Evolutionary conservation across 1,284 basidiomycete genomes (phyloP).

Genomic region (Boletellus deceptivus): DNA sequence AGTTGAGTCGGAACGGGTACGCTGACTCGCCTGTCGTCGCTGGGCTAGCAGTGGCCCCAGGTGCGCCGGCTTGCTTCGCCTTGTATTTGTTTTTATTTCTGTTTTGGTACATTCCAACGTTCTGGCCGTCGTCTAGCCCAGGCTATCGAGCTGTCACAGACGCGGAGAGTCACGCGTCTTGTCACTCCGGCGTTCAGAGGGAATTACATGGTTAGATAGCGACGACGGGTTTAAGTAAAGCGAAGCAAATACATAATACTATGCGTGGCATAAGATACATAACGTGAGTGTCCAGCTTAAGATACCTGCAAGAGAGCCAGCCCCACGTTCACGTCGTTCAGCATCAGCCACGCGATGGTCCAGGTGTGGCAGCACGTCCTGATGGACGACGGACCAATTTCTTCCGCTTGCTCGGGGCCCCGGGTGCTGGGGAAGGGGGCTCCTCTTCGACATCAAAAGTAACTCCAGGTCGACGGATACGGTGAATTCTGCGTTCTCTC

Average conservation of each 20-base stretch:
- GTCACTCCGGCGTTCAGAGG: slow-evolving; percentile 17
- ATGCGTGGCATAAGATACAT: slow-evolving; percentile 33
- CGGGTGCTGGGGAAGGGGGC: slow-evolving; percentile 35
- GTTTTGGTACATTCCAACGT: slow-evolving; percentile 19
- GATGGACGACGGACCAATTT: slow-evolving; percentile 31
- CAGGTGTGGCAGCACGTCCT: slow-evolving; percentile 29
- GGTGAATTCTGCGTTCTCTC: slow-evolving; percentile 39
- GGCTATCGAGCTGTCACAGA: slow-evolving; percentile 17
- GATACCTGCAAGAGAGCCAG: slow-evolving; percentile 20
- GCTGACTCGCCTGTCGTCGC: slow-evolving; percentile 8
- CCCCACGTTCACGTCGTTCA: not conserved
- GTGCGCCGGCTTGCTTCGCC: not conserved
- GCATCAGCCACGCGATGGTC: slow-evolving; percentile 20
- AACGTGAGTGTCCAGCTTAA: slow-evolving; percentile 21
- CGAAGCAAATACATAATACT: slow-evolving; percentile 27
- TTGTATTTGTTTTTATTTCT: slow-evolving; percentile 10
- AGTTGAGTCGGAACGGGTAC: slow-evolving; percentile 77
- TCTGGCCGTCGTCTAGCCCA: not conserved
- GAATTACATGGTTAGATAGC: slow-evolving; percentile 12
- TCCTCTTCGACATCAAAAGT: slow-evolving; percentile 65
- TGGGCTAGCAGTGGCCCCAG: not conserved
- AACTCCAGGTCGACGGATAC: slow-evolving; percentile 63
- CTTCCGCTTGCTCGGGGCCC: slow-evolving; percentile 24
- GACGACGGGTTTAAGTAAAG: slow-evolving; percentile 1
- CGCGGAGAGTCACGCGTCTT: slow-evolving; percentile 29